Percentiles rank a stretch among this genome's conserved stretches.
Conservation (phyloP, 495 filamentous ascomycete genomes). For the Opeltia flavorubescens region DNA sequence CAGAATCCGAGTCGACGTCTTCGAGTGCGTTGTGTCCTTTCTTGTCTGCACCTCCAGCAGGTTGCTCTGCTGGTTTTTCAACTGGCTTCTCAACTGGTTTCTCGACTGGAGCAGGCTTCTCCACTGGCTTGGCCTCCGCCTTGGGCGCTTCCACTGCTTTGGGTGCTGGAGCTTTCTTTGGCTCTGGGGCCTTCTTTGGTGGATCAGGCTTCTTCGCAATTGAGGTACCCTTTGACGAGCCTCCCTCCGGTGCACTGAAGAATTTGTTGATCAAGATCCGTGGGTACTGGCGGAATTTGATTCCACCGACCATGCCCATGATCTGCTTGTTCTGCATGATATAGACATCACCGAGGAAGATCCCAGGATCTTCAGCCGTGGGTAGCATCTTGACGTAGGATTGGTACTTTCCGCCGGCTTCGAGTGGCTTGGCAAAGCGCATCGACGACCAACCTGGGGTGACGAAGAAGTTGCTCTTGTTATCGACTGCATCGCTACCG, state of each 20-base stretch:
- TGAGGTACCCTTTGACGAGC: conserved; percentile 7
- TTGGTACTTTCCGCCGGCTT: conserved; percentile 38
- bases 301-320: conserved; percentile 34
- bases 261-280: conserved; percentile 37
- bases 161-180: conserved; percentile 14
- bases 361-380: conserved; percentile 22
- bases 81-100: conserved; percentile 32
- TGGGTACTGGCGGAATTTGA: conserved; percentile 42
- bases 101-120: conserved; percentile 45
- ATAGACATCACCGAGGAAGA: conserved; percentile 42
- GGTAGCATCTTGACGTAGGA: conserved; percentile 48
- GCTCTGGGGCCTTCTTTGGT: conserved; percentile 2
- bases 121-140: conserved; percentile 11
- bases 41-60: conserved; percentile 19
- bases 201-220: neutral
- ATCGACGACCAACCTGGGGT: conserved; percentile 52
- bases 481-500: conserved; percentile 45
- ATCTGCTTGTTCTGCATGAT: conserved; percentile 41
- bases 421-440: conserved; percentile 40
- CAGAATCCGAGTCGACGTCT: conserved; percentile 7
- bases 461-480: conserved; percentile 45
- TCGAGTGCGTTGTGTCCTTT: conserved; percentile 6
- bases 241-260: conserved; percentile 24
- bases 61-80: conserved; percentile 19
- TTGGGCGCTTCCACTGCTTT: conserved; percentile 19